Conservation (phyloP, 164 flowering plant genomes). For the Magnolia changhungtana region DNA sequence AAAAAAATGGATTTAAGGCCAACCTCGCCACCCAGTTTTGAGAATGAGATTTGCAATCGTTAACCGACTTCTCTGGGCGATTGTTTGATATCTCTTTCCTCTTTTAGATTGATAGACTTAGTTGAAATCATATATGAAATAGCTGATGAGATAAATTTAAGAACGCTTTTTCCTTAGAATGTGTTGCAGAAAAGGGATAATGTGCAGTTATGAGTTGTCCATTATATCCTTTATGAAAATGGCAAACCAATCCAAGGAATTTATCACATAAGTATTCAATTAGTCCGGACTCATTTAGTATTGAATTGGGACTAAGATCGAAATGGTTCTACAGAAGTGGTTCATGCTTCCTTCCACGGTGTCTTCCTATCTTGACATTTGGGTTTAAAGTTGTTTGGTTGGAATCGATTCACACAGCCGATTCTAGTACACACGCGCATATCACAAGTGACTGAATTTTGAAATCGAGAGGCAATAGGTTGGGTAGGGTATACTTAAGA, state of each 20-base stretch:
- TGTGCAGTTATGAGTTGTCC: not conserved
- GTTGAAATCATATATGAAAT: not conserved
- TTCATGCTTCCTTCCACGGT: not conserved
- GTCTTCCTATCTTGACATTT: no score
- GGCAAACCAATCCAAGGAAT: not conserved
- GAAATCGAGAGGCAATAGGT: not conserved
- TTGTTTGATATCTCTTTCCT: no score
- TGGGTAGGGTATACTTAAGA: no score
- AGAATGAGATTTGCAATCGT: no score
- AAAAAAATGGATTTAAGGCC: no score
- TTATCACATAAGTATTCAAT: constrained; percentile 3
- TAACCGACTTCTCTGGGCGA: not conserved
- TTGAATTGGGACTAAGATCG: constrained; percentile 7
- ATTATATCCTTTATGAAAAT: not conserved
- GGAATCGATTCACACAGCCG: no score
- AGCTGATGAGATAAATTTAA: not conserved
- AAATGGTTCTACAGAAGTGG: constrained; percentile 2
- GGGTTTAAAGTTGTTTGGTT: no score
- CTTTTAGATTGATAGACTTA: no score
- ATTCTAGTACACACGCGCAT: no score
- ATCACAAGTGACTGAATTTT: no score
- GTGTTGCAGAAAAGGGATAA: not conserved
- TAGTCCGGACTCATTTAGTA: not conserved
- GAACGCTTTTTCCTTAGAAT: not conserved
- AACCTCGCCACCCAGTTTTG: no score